A percentile compares a stretch with the other conserved stretches of the same genome.
These are phyloP conservation scores for Dactylorhiza incarnata DNA, from an alignment of 106 monocot species.

Conservation along the genomic window DNA sequence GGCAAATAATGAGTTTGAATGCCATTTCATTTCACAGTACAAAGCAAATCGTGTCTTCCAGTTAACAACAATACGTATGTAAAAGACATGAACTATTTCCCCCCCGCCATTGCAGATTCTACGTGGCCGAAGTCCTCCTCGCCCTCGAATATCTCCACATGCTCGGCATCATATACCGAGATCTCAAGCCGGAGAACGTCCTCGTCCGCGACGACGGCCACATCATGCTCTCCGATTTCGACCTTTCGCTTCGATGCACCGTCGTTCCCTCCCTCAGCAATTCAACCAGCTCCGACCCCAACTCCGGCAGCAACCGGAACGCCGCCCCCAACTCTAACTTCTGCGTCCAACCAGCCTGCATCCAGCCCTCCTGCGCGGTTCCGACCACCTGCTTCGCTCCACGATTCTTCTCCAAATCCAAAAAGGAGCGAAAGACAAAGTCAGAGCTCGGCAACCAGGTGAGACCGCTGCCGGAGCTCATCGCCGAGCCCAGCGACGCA, in stretches of 20 bases:
- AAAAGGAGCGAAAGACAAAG: background rate
- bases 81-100: background rate
- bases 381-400: conserved; percentile 18
- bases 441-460: conserved; percentile 13
- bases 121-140: conserved; percentile 34
- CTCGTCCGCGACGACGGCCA: conserved; percentile 37
- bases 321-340: too few species aligned
- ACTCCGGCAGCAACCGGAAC: background rate
- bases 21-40: too few species aligned
- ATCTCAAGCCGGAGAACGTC: conserved; percentile 36
- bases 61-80: too few species aligned
- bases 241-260: conserved; percentile 27
- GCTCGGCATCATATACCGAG: conserved; percentile 39
- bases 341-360: background rate
- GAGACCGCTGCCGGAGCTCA: conserved; percentile 16
- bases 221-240: conserved; percentile 43
- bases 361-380: conserved; percentile 13
- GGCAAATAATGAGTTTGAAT: too few species aligned
- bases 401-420: background rate
- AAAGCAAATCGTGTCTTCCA: too few species aligned
- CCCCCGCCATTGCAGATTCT: conserved; percentile 19
- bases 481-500: conserved; percentile 19
- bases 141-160: conserved; percentile 39
- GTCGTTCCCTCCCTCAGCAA: conserved; percentile 14
- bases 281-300: conserved; percentile 5